phyloP scores from a whole-genome alignment of 1,139 yeast species.

The Pichia sp. region DNA sequence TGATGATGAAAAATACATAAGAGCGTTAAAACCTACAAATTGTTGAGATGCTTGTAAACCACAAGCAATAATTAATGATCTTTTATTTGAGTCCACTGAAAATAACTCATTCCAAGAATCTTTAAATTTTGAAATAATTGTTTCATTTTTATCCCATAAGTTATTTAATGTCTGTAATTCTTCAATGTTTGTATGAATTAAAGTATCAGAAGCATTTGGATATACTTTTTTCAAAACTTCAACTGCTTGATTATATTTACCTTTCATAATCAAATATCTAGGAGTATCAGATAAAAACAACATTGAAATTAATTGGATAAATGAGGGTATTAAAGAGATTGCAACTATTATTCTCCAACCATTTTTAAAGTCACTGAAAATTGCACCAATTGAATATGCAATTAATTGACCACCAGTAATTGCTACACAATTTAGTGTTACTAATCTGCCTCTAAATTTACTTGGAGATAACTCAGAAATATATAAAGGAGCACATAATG shows the following conservation, averaged over 20 bases:
- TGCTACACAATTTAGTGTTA: constrained; percentile 49
- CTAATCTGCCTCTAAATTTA: constrained; percentile 47
- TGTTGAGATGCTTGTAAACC: constrained; percentile 58
- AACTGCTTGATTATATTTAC: constrained; percentile 37
- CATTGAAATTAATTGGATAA: constrained; percentile 42
- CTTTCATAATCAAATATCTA: constrained; percentile 44
- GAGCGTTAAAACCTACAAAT: constrained; percentile 54
- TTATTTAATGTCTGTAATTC: constrained; percentile 39
- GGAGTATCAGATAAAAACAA: constrained; percentile 56
- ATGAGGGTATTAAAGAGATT: constrained; percentile 48
- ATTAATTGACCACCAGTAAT: constrained; percentile 56
- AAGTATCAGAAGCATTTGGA: constrained; percentile 30
- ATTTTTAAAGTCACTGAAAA: constrained; percentile 36
- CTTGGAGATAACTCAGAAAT: constrained; percentile 53
- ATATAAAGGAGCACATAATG: constrained; percentile 51
- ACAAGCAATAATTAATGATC: constrained; percentile 52
- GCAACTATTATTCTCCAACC: constrained; percentile 55
- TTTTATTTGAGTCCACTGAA: constrained; percentile 39
- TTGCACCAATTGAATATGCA: constrained; percentile 52
- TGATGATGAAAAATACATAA: constrained; percentile 55
- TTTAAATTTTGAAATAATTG: constrained; percentile 29
- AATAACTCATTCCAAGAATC: constrained; percentile 41
- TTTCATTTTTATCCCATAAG: constrained; percentile 21
- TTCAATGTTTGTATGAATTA: constrained; percentile 38
- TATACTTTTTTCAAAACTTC: constrained; percentile 39